These are phyloP conservation scores for Planoprotostelium fungivorum DNA, from an alignment of 78 protist species.

Conservation along the genomic window DNA sequence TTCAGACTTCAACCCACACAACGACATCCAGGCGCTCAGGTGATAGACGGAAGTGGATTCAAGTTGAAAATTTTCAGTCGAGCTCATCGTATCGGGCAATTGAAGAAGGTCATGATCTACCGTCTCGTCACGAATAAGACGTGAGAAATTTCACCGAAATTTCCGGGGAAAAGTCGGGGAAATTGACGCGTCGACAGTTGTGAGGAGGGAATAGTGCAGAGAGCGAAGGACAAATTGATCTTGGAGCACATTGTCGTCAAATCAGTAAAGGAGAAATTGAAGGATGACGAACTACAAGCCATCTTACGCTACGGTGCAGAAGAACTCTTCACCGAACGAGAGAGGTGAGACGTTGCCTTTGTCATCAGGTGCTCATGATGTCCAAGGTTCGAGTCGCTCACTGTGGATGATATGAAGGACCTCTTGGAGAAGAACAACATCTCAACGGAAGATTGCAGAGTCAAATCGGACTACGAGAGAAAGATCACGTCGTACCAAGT, in stretches of 20 bases:
- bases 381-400: neutral
- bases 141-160: neutral
- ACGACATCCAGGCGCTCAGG: constrained; percentile 84
- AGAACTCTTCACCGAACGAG: constrained; percentile 51
- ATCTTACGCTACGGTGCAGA: constrained; percentile 70
- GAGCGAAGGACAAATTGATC: constrained; percentile 75
- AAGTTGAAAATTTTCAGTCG: too few species aligned
- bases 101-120: constrained; percentile 83
- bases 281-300: constrained; percentile 62
- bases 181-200: neutral
- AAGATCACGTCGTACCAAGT: neutral
- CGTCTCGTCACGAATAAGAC: constrained; percentile 66
- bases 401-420: neutral
- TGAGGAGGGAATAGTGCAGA: constrained; percentile 63
- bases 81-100: constrained; percentile 97
- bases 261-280: constrained; percentile 49
- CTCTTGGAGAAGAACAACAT: neutral
- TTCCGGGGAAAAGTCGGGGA: neutral
- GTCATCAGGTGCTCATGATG: neutral
- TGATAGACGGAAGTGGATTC: neutral
- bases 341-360: neutral
- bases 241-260: constrained; percentile 76
- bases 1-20: constrained; percentile 85
- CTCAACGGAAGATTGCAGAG: neutral
- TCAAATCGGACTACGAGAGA: neutral